These are phyloP conservation scores for Penicillium sp. DNA, from an alignment of 2,329 filamentous ascomycete species.

Conservation along the genomic window DNA sequence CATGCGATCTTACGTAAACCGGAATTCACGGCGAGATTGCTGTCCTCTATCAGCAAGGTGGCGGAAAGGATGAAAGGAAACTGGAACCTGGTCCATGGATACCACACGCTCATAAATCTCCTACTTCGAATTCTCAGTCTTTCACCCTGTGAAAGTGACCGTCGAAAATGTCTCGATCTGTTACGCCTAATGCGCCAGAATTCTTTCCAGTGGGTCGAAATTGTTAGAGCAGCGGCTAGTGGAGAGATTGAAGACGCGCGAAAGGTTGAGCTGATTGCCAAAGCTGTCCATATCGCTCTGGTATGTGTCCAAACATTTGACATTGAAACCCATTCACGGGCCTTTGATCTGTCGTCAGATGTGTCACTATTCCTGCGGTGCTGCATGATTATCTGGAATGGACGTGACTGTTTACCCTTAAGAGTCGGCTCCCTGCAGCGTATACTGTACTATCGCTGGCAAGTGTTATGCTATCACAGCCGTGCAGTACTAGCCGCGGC, in stretches of 20 bases:
- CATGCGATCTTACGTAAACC: neutral
- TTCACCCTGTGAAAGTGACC: neutral
- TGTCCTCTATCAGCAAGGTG: constrained; percentile 28
- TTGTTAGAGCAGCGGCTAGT: constrained; percentile 26
- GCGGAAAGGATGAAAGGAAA: constrained; percentile 42
- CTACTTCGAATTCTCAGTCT: constrained; percentile 35
- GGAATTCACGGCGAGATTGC: constrained; percentile 22
- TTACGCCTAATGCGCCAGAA: neutral
- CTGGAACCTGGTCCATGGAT: constrained; percentile 45
- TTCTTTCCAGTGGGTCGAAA: neutral
- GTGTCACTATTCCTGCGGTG: constrained; percentile 35
- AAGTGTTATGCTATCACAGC: constrained; percentile 15
- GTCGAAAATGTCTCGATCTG: neutral
- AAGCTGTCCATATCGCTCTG: constrained; percentile 38
- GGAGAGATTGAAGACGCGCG: constrained; percentile 20
- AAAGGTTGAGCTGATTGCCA: constrained; percentile 27
- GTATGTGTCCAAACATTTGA: constrained; percentile 44
- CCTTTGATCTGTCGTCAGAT: constrained; percentile 23
- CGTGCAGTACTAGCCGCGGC: neutral
- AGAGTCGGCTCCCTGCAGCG: constrained; percentile 7
- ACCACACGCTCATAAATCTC: constrained; percentile 39
- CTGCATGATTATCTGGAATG: constrained; percentile 35
- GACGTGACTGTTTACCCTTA: constrained; percentile 4
- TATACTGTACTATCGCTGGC: constrained; percentile 21
- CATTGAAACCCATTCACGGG: constrained; percentile 30